Percentiles rank a stretch among this genome's conserved stretches.
Conservation (phyloP, 202 grass and related monocot species). For the Brachypodium distachyon region DNA sequence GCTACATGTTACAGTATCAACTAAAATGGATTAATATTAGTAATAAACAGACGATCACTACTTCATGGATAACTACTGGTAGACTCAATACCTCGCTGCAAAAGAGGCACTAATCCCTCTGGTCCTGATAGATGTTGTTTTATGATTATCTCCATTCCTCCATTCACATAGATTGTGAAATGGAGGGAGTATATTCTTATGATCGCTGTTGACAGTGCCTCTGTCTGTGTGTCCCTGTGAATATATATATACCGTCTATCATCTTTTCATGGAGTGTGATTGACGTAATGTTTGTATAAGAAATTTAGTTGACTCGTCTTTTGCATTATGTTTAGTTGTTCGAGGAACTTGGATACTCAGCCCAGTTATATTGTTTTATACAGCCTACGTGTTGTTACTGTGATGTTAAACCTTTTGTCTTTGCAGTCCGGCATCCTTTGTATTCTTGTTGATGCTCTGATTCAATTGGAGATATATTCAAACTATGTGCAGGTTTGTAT, state of each 20-base stretch:
- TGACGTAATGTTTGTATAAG: background rate
- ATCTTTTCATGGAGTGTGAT: background rate
- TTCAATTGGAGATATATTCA: slow-evolving; percentile 85
- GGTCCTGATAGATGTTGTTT: slow-evolving; percentile 16
- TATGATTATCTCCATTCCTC: too few relatives aligned
- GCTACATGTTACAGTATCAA: background rate
- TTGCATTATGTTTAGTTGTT: background rate
- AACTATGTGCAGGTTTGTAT: slow-evolving; percentile 77
- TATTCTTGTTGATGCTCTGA: slow-evolving; percentile 68
- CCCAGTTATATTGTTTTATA: background rate
- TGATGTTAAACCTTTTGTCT: slow-evolving; percentile 4
- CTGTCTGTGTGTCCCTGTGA: background rate
- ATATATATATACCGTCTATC: background rate
- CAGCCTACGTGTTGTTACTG: background rate
- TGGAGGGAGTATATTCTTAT: background rate
- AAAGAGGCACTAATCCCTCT: background rate
- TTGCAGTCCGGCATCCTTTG: slow-evolving; percentile 77
- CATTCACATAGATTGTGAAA: background rate
- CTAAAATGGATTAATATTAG: background rate
- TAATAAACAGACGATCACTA: background rate
- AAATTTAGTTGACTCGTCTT: background rate
- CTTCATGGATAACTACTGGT: background rate
- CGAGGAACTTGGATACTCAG: background rate
- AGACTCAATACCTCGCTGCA: background rate
- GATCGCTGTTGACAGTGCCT: background rate